Evolutionary conservation across 1,139 yeast genomes (phyloP).

Genomic region (Hansenula lynferdii): DNA sequence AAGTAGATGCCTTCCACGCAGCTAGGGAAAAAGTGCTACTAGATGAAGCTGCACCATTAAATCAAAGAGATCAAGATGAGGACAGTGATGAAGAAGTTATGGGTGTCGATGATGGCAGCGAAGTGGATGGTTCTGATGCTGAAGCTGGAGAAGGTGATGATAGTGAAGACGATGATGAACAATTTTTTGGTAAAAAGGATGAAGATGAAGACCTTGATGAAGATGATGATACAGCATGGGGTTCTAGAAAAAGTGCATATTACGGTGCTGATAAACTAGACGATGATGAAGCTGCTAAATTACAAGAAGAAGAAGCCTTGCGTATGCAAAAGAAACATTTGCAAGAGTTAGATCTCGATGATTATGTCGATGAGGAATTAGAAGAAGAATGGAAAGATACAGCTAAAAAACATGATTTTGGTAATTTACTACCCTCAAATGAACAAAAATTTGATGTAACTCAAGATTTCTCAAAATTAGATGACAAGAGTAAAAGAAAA

Average conservation of each 20-base stretch:
- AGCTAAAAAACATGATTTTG: constrained; percentile 33
- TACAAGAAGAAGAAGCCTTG: constrained; percentile 83
- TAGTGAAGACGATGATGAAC: constrained; percentile 48
- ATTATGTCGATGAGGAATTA: constrained; percentile 79
- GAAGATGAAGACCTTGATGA: constrained; percentile 44
- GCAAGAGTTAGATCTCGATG: constrained; percentile 74
- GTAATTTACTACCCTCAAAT: constrained; percentile 31
- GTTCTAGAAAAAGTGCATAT: constrained; percentile 64
- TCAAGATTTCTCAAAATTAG: constrained; percentile 29
- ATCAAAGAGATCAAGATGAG: constrained; percentile 37
- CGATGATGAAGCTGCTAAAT: constrained; percentile 73
- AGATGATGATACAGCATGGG: constrained; percentile 73
- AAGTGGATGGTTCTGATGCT: constrained; percentile 51
- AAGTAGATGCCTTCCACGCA: constrained; percentile 70
- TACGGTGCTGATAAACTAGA: constrained; percentile 79
- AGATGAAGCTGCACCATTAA: constrained; percentile 47
- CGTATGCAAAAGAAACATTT: constrained; percentile 84
- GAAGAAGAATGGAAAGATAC: constrained; percentile 64
- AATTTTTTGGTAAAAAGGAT: constrained; percentile 28
- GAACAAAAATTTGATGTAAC: constrained; percentile 18
- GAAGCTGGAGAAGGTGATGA: constrained; percentile 38
- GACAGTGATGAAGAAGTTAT: constrained; percentile 73
- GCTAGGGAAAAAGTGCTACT: constrained; percentile 57
- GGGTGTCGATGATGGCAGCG: constrained; percentile 69
- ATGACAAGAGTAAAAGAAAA: constrained; percentile 38